Base-by-base conservation (phyloP, 176 grass and related monocot species). In the Phoenix roebelenii region DNA sequence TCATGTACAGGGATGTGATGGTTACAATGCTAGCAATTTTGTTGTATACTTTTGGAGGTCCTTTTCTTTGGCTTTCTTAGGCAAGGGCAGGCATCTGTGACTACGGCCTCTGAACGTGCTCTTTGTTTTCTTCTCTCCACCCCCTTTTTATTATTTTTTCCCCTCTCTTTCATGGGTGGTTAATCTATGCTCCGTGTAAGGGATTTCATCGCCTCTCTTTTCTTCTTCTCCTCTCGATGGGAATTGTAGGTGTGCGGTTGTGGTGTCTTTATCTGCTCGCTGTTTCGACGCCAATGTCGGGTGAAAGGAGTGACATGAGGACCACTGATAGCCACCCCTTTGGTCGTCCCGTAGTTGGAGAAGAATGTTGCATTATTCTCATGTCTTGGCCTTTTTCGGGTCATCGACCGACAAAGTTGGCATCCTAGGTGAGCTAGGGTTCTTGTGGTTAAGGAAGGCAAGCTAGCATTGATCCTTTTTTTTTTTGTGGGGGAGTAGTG, bases 251-350 rank as follows among this genome's bases (percentile, higher is more conserved):
- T 26, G 54, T 6, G 35, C 2, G 44, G 63, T 14, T 64, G 61
- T 18, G 12, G 39, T 23, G 61, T 64, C 44, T 18, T 50, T 50
- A 64, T 64, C 44, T 24, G 44, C 15, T 16, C 14, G 23, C 44
- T 64, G 61, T 23, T 16, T 25, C 14, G 22, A 64, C 61, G 25
- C n/a, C 50, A 65, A 53, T 65, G 53, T 78, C 23, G 49, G 57
- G 63, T 18, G 22, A 61, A 76, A 71, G 22, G 52, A 74, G 66
- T 60, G 74, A 84, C 74, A 76, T 49, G 5, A 53, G 80, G 89
- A 79, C 71, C 78, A 80, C 64, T 28, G 72, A 76, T 23, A 63
- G 59, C 64, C 65, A 83, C 65, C 22, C 29, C 20, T 52, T 23
- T 59, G 60, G 83, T 60, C 12, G 58, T 25, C 68, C 73, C 83